Evolutionary conservation across 495 filamentous ascomycete genomes (phyloP).

Genomic region (Aspergillus heteromorphus): DNA sequence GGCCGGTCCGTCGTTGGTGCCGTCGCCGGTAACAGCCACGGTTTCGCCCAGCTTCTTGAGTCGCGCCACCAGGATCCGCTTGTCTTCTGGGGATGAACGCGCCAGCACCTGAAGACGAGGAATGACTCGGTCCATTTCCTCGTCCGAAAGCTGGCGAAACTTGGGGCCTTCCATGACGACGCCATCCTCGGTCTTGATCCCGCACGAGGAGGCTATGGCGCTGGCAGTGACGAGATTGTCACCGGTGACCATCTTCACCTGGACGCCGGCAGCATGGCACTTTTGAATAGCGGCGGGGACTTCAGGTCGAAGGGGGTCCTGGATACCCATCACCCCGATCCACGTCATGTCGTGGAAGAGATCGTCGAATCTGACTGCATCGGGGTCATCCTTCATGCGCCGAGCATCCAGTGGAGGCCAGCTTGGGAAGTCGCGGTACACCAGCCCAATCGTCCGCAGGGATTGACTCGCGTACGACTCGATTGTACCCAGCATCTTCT

Average conservation of each 20-base stretch:
- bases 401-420: slow-evolving; percentile 52
- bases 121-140: slow-evolving; percentile 65
- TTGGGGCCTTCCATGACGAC: slow-evolving; percentile 78
- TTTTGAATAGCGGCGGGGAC: slow-evolving; percentile 68
- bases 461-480: slow-evolving; percentile 53
- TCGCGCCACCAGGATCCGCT: slow-evolving; percentile 69
- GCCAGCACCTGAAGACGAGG: slow-evolving; percentile 77
- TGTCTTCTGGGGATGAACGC: slow-evolving; percentile 83
- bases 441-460: slow-evolving; percentile 57
- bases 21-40: slow-evolving; percentile 85
- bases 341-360: slow-evolving; percentile 57
- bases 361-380: slow-evolving; percentile 50
- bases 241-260: slow-evolving; percentile 85
- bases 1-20: slow-evolving; percentile 86
- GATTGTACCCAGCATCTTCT: slow-evolving; percentile 38
- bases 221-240: slow-evolving; percentile 79
- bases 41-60: slow-evolving; percentile 71
- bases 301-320: slow-evolving; percentile 64
- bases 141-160: slow-evolving; percentile 71
- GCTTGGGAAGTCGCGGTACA: slow-evolving; percentile 60
- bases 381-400: slow-evolving; percentile 45
- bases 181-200: slow-evolving; percentile 70
- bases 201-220: slow-evolving; percentile 78
- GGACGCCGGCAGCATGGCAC: slow-evolving; percentile 72
- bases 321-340: slow-evolving; percentile 59